A percentile compares a stretch with the other conserved stretches of the same genome.
Evolutionary conservation across 2,329 filamentous ascomycete species (phyloP).

Genomic region (Sarocladiaceae sp.): DNA sequence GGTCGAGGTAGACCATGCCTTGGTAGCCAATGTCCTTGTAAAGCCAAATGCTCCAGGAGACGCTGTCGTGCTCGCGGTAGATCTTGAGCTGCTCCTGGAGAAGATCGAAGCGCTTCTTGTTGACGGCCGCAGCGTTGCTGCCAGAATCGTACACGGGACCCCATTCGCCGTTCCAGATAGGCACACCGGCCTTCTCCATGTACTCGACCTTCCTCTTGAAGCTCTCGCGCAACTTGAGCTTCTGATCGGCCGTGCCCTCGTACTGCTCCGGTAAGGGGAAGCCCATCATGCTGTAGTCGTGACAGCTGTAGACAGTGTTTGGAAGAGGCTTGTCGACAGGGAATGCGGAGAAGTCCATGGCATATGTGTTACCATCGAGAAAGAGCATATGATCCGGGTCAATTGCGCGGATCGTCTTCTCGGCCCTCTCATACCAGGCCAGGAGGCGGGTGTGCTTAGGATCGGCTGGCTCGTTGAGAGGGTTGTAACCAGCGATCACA

Average conservation of each 20-base stretch:
- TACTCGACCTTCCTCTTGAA: constrained; percentile 38
- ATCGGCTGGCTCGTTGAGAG: constrained; percentile 26
- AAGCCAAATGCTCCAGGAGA: constrained; percentile 54
- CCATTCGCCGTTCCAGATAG: constrained; percentile 46
- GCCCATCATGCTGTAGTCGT: constrained; percentile 47
- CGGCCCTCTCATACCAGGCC: constrained; percentile 33
- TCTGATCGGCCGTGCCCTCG: constrained; percentile 33
- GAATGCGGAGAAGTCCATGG: constrained; percentile 42
- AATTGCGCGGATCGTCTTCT: constrained; percentile 31
- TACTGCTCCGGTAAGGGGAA: constrained; percentile 39
- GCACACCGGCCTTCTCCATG: constrained; percentile 32
- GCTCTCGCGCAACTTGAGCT: constrained; percentile 29
- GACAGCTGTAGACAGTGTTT: constrained; percentile 44
- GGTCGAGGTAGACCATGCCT: constrained; percentile 45
- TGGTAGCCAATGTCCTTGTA: constrained; percentile 53
- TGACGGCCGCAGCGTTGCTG: constrained; percentile 18
- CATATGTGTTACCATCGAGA: constrained; percentile 47
- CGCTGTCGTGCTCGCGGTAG: constrained; percentile 23
- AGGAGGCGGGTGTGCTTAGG: constrained; percentile 24
- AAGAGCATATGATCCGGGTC: constrained; percentile 44
- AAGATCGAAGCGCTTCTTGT: constrained; percentile 33
- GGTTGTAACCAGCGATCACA: constrained; percentile 34
- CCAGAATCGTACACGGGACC: constrained; percentile 43
- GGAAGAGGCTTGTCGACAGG: constrained; percentile 32
- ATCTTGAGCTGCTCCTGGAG: constrained; percentile 34